A percentile compares a stretch with the other conserved stretches of the same genome.
Conservation (phyloP, 163 green algal species). For the Chlorella variabilis region DNA sequence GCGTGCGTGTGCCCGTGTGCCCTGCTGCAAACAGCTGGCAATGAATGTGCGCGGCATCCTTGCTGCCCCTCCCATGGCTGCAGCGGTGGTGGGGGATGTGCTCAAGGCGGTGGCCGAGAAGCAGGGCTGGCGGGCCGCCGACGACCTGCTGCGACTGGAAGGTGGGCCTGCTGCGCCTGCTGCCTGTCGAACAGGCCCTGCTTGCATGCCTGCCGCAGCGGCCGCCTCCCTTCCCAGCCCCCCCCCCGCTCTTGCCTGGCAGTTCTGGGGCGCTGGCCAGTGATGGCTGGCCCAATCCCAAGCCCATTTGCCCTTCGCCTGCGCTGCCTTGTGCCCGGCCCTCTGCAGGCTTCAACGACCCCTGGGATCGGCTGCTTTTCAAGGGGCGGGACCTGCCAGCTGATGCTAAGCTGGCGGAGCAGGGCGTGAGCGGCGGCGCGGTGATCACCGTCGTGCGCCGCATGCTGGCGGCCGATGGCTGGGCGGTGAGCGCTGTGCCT, state of each 20-base stretch:
- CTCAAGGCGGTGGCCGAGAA: constrained; percentile 44
- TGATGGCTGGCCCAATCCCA: no score
- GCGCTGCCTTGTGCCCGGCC: not conserved
- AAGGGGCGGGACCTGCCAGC: constrained; percentile 62
- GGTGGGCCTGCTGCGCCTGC: constrained; percentile 13
- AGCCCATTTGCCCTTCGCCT: not conserved
- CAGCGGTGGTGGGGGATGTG: constrained; percentile 29
- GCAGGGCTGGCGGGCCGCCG: constrained; percentile 62
- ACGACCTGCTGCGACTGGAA: constrained; percentile 70
- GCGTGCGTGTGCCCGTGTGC: no score
- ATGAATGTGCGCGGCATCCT: no score
- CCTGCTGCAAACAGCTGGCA: no score
- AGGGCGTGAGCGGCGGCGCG: constrained; percentile 41
- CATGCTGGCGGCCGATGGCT: constrained; percentile 56
- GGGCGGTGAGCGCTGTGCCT: constrained; percentile 39
- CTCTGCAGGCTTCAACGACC: constrained; percentile 66
- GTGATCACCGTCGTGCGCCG: constrained; percentile 52
- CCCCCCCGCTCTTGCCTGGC: no score
- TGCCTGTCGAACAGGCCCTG: no score
- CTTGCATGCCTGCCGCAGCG: no score
- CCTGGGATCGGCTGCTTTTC: constrained; percentile 78
- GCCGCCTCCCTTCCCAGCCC: no score
- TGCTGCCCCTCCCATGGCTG: no score
- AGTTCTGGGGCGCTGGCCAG: no score
- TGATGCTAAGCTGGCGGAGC: constrained; percentile 32